These are phyloP conservation scores for Mycena rosella DNA, from an alignment of 768 basidiomycete species.

Conservation along the genomic window DNA sequence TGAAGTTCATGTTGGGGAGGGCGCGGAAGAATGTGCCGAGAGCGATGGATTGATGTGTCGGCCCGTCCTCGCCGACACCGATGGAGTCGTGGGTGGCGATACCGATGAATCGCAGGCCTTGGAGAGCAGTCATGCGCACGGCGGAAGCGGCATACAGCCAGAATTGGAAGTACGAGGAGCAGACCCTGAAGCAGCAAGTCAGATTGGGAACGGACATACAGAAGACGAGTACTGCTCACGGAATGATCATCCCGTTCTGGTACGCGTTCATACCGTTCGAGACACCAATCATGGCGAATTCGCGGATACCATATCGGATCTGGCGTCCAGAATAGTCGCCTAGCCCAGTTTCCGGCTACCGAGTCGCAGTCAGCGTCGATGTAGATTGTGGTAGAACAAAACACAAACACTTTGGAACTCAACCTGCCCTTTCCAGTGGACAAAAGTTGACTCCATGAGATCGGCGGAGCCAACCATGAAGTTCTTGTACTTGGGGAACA, in stretches of 20 bases:
- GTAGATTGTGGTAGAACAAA: neutral
- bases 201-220: neutral
- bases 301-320: slow-evolving; percentile 34
- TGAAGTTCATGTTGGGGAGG: slow-evolving; percentile 29
- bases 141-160: slow-evolving; percentile 27
- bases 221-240: slow-evolving; percentile 14
- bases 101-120: slow-evolving; percentile 26
- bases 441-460: slow-evolving; percentile 32
- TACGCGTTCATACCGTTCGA: slow-evolving; percentile 32
- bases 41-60: slow-evolving; percentile 35
- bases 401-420: slow-evolving; percentile 28
- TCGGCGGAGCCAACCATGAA: slow-evolving; percentile 32
- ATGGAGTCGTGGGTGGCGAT: slow-evolving; percentile 33
- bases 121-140: slow-evolving; percentile 27
- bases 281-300: slow-evolving; percentile 32
- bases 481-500: slow-evolving; percentile 28
- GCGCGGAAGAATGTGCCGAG: slow-evolving; percentile 31
- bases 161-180: slow-evolving; percentile 21
- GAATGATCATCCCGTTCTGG: slow-evolving; percentile 27
- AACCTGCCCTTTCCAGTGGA: slow-evolving; percentile 22
- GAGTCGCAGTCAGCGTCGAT: slow-evolving; percentile 1
- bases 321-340: slow-evolving; percentile 31
- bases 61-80: slow-evolving; percentile 34
- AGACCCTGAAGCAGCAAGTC: neutral
- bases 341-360: slow-evolving; percentile 23